Evolutionary conservation across 2,329 filamentous ascomycete species (phyloP), one percentile per base, ranked within the genome.

Genomic region (Aureobasidium sp.): DNA sequence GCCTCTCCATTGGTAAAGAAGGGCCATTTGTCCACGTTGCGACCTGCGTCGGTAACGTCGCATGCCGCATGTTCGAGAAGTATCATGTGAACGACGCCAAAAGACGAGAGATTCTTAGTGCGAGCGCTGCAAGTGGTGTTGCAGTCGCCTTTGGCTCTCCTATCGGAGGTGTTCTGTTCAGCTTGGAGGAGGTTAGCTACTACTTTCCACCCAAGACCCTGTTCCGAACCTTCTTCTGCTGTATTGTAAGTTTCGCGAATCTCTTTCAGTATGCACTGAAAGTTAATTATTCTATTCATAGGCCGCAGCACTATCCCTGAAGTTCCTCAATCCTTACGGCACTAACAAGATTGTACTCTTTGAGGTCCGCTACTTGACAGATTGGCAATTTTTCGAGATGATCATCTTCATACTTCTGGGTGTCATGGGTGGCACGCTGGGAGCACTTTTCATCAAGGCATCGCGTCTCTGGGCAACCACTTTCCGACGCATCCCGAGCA

Each of bases 131-230:
- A 0, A 91, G 91, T 60, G 93, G 93, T 72, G 91, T 97, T 5
- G 90, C 92, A 12, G 93, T 97, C 36, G 93, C 93, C 13, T 97
- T 97, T 72, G 93, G 93, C 41, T 91, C 93, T 0, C 93, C 93
- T 1, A 86, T 89, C 46, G 91, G 91, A 9, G 93, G 93, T 58
- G 91, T 97, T 1, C 80, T 97, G 2, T 97, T 97, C 74, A 91
- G 91, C 37, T 76, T 97, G 34, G 94, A 99, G 75, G 94, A 97
- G 80, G 92, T 97, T 65, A 87, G 90, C 68, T 97, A 97, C 75
- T 97, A 97, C 75, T 97, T 97, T 73, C 93, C 94, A 0, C 91
- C 93, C 6, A 97, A 99, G 77, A 97, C 93, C 0, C 82, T 99
- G 9, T 99, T 99, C 78, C 82, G 94, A 59, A 97, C 94, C 0